Evolutionary conservation across 2,329 filamentous ascomycete genomes (phyloP).

Genomic region (Penicillium sp.): DNA sequence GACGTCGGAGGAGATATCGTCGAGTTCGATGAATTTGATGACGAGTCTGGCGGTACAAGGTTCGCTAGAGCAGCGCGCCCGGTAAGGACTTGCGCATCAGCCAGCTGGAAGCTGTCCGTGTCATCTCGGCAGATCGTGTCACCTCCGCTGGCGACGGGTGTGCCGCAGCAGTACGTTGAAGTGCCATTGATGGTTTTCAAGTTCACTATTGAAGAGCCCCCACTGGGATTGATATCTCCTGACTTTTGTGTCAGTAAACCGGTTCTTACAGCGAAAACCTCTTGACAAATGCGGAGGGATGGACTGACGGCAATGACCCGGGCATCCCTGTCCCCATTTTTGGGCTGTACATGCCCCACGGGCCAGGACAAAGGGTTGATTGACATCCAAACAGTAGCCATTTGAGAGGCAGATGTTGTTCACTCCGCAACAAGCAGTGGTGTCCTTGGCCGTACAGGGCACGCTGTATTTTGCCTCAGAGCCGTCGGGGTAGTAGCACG

Average conservation of each 20-base stretch:
- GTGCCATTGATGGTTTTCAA: slow-evolving; percentile 8
- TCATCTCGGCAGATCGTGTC: slow-evolving; percentile 22
- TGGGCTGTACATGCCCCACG: slow-evolving; percentile 34
- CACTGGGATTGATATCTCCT: slow-evolving; percentile 15
- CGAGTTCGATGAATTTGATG: slow-evolving; percentile 10
- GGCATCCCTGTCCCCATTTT: slow-evolving; percentile 30
- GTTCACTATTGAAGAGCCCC: slow-evolving; percentile 28
- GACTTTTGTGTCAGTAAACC: not conserved
- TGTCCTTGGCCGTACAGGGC: slow-evolving; percentile 29
- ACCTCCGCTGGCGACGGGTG: slow-evolving; percentile 14
- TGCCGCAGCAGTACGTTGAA: slow-evolving; percentile 32
- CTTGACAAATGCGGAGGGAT: not conserved
- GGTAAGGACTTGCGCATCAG: slow-evolving; percentile 23
- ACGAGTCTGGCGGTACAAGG: not conserved
- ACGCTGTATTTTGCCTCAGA: slow-evolving; percentile 17
- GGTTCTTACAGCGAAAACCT: not conserved
- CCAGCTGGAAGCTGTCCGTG: slow-evolving; percentile 28
- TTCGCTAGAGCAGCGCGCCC: slow-evolving; percentile 24
- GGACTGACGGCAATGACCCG: slow-evolving; percentile 26
- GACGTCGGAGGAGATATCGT: not conserved
- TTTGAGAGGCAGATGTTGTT: slow-evolving; percentile 33
- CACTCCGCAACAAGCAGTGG: slow-evolving; percentile 30
- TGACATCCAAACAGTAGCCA: slow-evolving; percentile 30
- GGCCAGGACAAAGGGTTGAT: slow-evolving; percentile 30
- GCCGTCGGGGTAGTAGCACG: slow-evolving; percentile 35